These are phyloP conservation scores for Chalciporus pseudorubinellus DNA, from an alignment of 768 basidiomycete genomes.

Conservation along the genomic window DNA sequence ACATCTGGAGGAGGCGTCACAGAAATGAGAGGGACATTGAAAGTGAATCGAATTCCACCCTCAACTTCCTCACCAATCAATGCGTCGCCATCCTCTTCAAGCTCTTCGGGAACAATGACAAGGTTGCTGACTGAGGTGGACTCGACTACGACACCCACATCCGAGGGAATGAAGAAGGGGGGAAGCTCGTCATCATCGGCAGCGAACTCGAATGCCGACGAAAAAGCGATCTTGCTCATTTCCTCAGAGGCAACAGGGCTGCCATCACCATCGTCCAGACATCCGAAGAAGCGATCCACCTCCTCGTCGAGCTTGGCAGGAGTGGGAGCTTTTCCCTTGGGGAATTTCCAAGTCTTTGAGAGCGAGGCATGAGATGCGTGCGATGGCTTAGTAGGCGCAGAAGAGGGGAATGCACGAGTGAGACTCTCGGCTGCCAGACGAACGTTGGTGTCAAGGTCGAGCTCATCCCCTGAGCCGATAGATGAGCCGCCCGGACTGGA, in stretches of 20 bases:
- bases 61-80: constrained; percentile 58
- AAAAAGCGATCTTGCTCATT: constrained; percentile 59
- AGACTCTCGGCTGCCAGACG: constrained; percentile 10
- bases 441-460: constrained; percentile 16
- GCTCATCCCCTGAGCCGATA: constrained; percentile 52
- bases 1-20: constrained; percentile 26
- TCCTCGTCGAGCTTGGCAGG: constrained; percentile 37
- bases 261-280: constrained; percentile 54
- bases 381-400: constrained; percentile 14
- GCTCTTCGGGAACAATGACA: constrained; percentile 43
- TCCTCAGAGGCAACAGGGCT: constrained; percentile 48
- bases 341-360: constrained; percentile 73
- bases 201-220: constrained; percentile 44
- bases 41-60: constrained; percentile 72
- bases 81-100: constrained; percentile 25
- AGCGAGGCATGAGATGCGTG: constrained; percentile 44
- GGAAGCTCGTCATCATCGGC: constrained; percentile 50
- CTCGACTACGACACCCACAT: constrained; percentile 43
- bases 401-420: constrained; percentile 1
- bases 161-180: constrained; percentile 47
- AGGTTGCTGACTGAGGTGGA: constrained; percentile 29
- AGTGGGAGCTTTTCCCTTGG: constrained; percentile 31
- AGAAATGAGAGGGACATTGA: constrained; percentile 50
- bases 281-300: constrained; percentile 79
- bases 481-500: constrained; percentile 48